Evolutionary conservation across 1,139 yeast genomes (phyloP), one percentile per base, ranked within the genome.

Genomic region (Hansenula lynferdii): DNA sequence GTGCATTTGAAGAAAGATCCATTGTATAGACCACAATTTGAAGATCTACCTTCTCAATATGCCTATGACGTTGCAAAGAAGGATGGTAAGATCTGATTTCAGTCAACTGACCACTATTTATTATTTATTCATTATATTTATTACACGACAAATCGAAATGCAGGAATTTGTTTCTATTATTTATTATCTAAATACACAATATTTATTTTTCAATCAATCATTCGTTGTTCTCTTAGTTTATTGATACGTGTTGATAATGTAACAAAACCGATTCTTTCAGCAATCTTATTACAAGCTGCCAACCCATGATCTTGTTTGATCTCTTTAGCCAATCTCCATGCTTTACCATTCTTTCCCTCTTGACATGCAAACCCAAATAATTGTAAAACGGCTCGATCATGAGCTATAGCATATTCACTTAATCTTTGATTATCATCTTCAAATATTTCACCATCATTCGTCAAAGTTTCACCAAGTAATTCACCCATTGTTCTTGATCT

Each of bases 211-310:
- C n/a, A n/a, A n/a, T n/a, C n/a, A n/a, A 16, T 70, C 62, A 68
- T 66, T 51, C 71, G 64, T 33, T 71, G 70, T 52, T 84, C 94
- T 51, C 89, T 69, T 35, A 84, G 61, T 48, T 76, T 75, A 42
- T 75, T 78, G 42, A 90, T 80, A 54, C 76, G 78, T 42, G 74
- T 76, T 1, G 87, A 89, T 50, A 92, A 65, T 8, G 71, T 67
- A 28, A 72, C 62, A 56, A 81, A 70, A 39, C 83, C 89, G 54
- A 85, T 77, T 49, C 96, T 74, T 51, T 85, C 85, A 1, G 96
- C 86, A 42, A 92, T 85, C 61, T 84, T 84, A 19, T 76, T 67
- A 1, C 97, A 96, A 0, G 96, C 96, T 42, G 73, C 74, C 45
- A 90, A 65, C 6, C 96, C 95, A 49, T 83, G 79, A 46, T 83